A percentile compares a stretch with the other conserved stretches of the same genome.
These are phyloP conservation scores for Epichloe hybrida DNA, from an alignment of 2,329 filamentous ascomycete species.

Conservation along the genomic window DNA sequence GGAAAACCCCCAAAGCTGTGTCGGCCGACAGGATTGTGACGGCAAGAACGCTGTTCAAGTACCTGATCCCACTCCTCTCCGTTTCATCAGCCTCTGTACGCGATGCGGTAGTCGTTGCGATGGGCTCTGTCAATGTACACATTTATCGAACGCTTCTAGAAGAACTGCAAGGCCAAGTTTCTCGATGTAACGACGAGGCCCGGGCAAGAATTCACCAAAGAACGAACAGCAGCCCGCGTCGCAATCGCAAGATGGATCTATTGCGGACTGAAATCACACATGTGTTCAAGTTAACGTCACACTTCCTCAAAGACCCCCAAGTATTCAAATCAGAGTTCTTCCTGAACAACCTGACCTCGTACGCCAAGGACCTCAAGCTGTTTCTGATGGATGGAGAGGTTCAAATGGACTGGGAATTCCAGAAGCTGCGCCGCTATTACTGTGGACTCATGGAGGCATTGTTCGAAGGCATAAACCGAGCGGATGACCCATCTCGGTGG, in stretches of 20 bases:
- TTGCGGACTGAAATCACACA: conserved; percentile 90
- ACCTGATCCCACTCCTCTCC: conserved; percentile 75
- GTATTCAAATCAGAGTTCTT: conserved; percentile 84
- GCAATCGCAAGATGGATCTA: conserved; percentile 73
- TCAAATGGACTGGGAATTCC: conserved; percentile 88
- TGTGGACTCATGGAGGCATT: conserved; percentile 88
- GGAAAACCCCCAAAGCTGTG: conserved; percentile 63
- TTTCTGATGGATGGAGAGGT: conserved; percentile 93
- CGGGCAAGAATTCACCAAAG: conserved; percentile 77
- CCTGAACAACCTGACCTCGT: conserved; percentile 73
- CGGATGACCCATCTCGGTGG: conserved; percentile 77
- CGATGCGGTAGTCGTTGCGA: conserved; percentile 77
- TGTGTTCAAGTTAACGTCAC: conserved; percentile 86
- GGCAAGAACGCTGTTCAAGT: conserved; percentile 78
- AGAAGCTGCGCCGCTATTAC: conserved; percentile 82
- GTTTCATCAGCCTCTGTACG: conserved; percentile 69
- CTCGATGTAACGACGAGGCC: conserved; percentile 77
- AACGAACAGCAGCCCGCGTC: conserved; percentile 66
- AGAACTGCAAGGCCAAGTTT: conserved; percentile 75
- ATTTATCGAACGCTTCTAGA: conserved; percentile 86
- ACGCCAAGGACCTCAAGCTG: conserved; percentile 82
- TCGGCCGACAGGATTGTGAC: conserved; percentile 70
- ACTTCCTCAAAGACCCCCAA: conserved; percentile 67
- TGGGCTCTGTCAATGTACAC: conserved; percentile 90
- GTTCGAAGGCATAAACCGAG: conserved; percentile 80